phyloP scores from a whole-genome alignment of 169 alveolate species.

The Plasmodium vinckei region DNA sequence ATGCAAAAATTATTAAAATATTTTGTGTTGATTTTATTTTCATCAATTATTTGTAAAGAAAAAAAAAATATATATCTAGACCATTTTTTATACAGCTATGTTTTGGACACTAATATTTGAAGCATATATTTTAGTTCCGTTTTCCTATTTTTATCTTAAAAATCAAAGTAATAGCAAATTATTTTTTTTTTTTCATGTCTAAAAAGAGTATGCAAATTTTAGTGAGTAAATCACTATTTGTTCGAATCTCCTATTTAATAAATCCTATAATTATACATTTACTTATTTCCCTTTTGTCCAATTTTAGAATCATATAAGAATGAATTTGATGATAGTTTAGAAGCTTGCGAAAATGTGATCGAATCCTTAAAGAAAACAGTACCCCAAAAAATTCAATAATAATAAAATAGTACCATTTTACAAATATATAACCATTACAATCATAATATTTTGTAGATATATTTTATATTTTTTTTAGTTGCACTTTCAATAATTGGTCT shows the following conservation, averaged over 20 bases:
- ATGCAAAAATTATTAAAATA: background rate
- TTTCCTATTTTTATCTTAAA: constrained; percentile 59
- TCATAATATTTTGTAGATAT: constrained; percentile 26
- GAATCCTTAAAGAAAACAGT: constrained; percentile 63
- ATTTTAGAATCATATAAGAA: constrained; percentile 29
- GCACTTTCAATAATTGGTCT: constrained; percentile 58
- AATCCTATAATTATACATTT: too few species aligned
- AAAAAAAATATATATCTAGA: too few species aligned
- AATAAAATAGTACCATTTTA: background rate
- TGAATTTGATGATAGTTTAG: constrained; percentile 62
- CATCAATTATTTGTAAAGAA: too few species aligned
- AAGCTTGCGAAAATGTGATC: constrained; percentile 51
- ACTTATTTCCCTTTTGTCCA: background rate
- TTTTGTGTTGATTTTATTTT: background rate
- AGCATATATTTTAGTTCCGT: constrained; percentile 60
- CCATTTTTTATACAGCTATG: constrained; percentile 32
- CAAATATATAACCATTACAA: background rate
- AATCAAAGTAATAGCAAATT: constrained; percentile 25
- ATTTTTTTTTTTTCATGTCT: too few species aligned
- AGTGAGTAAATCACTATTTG: too few species aligned
- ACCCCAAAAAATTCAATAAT: background rate
- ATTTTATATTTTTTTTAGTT: constrained; percentile 53
- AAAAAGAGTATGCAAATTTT: too few species aligned
- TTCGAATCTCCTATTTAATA: too few species aligned
- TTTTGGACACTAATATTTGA: constrained; percentile 62